A percentile compares a stretch with the other conserved stretches of the same genome.
Conservation (phyloP, 2,329 filamentous ascomycete species). For the Penicillium hesseltinei region DNA sequence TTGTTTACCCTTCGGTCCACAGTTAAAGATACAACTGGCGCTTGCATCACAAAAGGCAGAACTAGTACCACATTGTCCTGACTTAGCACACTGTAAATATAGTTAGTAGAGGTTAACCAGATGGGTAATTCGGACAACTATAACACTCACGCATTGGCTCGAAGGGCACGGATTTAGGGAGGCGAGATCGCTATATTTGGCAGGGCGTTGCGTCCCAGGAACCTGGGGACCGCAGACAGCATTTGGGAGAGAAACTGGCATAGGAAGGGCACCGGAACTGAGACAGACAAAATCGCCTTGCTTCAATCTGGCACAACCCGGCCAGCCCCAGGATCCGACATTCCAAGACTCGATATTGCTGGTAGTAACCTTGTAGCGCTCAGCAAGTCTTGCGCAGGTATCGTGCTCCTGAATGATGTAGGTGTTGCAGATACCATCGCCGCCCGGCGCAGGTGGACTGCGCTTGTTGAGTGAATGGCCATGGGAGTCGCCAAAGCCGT, state of each 20-base stretch:
- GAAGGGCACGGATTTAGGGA: slow-evolving; percentile 17
- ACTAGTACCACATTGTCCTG: not conserved
- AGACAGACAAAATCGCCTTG: slow-evolving; percentile 40
- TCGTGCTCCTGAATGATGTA: slow-evolving; percentile 38
- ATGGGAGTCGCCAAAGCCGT: not conserved
- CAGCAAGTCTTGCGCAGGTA: slow-evolving; percentile 37
- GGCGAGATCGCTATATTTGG: slow-evolving; percentile 27
- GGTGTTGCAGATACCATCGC: slow-evolving; percentile 40
- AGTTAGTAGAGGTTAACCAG: not conserved
- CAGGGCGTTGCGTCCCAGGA: slow-evolving; percentile 38
- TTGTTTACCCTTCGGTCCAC: not conserved
- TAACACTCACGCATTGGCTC: slow-evolving; percentile 13
- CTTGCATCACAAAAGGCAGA: not conserved
- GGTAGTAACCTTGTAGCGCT: slow-evolving; percentile 34
- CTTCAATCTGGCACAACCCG: slow-evolving; percentile 37
- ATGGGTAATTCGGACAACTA: not conserved
- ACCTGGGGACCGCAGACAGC: slow-evolving; percentile 49
- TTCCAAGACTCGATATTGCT: slow-evolving; percentile 44
- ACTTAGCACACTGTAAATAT: not conserved
- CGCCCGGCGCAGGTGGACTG: slow-evolving; percentile 8
- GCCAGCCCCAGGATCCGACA: slow-evolving; percentile 47
- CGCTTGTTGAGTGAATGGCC: not conserved
- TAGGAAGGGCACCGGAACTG: slow-evolving; percentile 41
- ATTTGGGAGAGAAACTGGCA: slow-evolving; percentile 41
- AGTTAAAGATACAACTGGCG: slow-evolving; percentile 1